Percentiles rank a stretch among this genome's conserved stretches.
Conservation (phyloP, 768 basidiomycete species). For the Lactifluus rugatus region DNA sequence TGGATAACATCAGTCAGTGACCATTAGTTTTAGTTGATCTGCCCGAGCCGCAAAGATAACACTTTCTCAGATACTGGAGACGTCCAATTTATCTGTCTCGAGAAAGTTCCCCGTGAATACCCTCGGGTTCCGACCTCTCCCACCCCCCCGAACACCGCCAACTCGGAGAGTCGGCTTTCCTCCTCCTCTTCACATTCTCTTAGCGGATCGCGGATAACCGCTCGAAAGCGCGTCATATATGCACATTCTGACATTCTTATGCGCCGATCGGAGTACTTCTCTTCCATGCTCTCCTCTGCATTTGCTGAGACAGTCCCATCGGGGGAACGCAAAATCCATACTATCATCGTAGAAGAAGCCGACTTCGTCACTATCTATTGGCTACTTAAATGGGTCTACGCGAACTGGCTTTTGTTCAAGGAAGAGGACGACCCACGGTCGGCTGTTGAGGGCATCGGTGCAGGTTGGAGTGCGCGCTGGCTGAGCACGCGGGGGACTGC, state of each 20-base stretch:
- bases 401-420: constrained; percentile 64
- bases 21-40: neutral
- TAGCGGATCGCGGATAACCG: constrained; percentile 37
- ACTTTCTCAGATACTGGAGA: constrained; percentile 54
- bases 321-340: constrained; percentile 50
- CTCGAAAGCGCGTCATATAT: constrained; percentile 65
- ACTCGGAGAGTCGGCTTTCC: constrained; percentile 29
- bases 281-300: constrained; percentile 60
- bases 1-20: constrained; percentile 59
- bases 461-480: constrained; percentile 57
- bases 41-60: neutral
- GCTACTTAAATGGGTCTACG: constrained; percentile 68
- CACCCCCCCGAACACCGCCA: constrained; percentile 24
- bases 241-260: constrained; percentile 71
- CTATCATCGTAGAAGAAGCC: constrained; percentile 66
- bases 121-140: constrained; percentile 23
- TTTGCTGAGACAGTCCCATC: constrained; percentile 49
- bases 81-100: constrained; percentile 65
- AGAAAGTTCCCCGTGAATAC: constrained; percentile 33
- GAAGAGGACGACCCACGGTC: constrained; percentile 57
- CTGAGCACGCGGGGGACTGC: constrained; percentile 33
- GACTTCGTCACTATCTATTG: constrained; percentile 73
- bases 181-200: constrained; percentile 36
- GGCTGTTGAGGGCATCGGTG: constrained; percentile 58
- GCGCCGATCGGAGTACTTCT: constrained; percentile 69